Evolutionary conservation across 2,329 filamentous ascomycete species (phyloP), one percentile per base, ranked within the genome.

Genomic region (Fusarium miscanthi): DNA sequence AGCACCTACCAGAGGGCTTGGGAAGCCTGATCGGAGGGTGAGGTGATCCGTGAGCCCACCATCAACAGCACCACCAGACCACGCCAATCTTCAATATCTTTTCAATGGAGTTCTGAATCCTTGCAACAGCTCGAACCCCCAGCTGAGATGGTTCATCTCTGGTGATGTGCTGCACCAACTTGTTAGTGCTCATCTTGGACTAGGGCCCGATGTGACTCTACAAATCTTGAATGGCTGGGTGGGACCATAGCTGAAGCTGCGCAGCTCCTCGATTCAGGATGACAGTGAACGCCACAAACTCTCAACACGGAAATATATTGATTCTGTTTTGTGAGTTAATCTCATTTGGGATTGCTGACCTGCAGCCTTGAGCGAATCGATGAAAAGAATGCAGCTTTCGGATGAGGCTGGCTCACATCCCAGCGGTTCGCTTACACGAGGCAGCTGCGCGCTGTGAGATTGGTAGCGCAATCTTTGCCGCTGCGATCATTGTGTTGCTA

Each of bases 1-100:
- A 71, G 66, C 43, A 46, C 66, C 52, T 64, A 42, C 53, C 21
- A 69, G 59, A 63, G 37, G 35, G 58, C 62, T 72, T 61, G 52
- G 30, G 56, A 42, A 56, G 53, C 37, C 63, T 61, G 48, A 53
- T 53, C 54, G 65, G 74, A 61, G 66, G 74, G 75, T 77, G 75
- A 77, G 72, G 68, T 74, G 75, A 77, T 77, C 63, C 49, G 46
- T 73, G 63, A 76, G 71, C 66, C 74, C 70, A 77, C 72, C 65
- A 77, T 67, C 59, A 77, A 61, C 43, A 67, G 49, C 38, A 65
- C 64, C 74, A 69, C 51, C 66, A 61, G 70, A 74, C 59, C 66
- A 72, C 68, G 53, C 58, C 43, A 72, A 57, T 69, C 59, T 65
- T 72, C 43, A 73, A 48, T 69, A 45, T 69, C 62, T 68, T 60